These are phyloP conservation scores for Delitschia confertaspora DNA, from an alignment of 495 filamentous ascomycete genomes.

Conservation along the genomic window DNA sequence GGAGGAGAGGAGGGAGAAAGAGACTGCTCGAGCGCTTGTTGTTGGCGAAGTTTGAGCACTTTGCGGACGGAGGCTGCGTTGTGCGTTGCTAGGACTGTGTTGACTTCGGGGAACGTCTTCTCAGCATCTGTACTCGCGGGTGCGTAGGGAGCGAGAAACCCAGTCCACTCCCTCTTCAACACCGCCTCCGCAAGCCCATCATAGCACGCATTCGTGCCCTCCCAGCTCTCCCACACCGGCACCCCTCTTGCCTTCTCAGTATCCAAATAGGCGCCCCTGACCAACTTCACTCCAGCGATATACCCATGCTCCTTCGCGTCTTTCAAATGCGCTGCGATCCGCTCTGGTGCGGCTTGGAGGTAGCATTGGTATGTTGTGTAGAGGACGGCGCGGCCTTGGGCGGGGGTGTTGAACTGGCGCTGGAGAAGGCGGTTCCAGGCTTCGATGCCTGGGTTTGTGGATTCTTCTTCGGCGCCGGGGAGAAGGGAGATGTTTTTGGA, in stretches of 20 bases:
- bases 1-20: slow-evolving; percentile 16
- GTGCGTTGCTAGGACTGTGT: slow-evolving; percentile 81
- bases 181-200: slow-evolving; percentile 52
- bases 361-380: slow-evolving; percentile 82
- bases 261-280: slow-evolving; percentile 82
- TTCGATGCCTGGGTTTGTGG: slow-evolving; percentile 75
- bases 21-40: slow-evolving; percentile 33
- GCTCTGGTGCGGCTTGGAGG: slow-evolving; percentile 58
- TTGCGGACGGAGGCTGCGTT: slow-evolving; percentile 72
- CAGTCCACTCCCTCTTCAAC: slow-evolving; percentile 42
- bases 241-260: slow-evolving; percentile 71
- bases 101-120: slow-evolving; percentile 50
- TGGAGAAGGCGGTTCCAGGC: slow-evolving; percentile 74
- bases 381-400: slow-evolving; percentile 49
- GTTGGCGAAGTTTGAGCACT: slow-evolving; percentile 50
- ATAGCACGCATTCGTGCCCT: slow-evolving; percentile 65
- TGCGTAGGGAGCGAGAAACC: slow-evolving; percentile 41
- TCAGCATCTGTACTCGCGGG: slow-evolving; percentile 6
- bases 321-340: slow-evolving; percentile 58
- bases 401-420: slow-evolving; percentile 61
- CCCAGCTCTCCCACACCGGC: slow-evolving; percentile 71
- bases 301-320: slow-evolving; percentile 58
- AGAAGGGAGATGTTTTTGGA: slow-evolving; percentile 64
- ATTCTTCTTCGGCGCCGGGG: slow-evolving; percentile 82
- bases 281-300: slow-evolving; percentile 81